phyloP scores from a whole-genome alignment of 169 alveolate species.

The Eimeria brunetti region DNA sequence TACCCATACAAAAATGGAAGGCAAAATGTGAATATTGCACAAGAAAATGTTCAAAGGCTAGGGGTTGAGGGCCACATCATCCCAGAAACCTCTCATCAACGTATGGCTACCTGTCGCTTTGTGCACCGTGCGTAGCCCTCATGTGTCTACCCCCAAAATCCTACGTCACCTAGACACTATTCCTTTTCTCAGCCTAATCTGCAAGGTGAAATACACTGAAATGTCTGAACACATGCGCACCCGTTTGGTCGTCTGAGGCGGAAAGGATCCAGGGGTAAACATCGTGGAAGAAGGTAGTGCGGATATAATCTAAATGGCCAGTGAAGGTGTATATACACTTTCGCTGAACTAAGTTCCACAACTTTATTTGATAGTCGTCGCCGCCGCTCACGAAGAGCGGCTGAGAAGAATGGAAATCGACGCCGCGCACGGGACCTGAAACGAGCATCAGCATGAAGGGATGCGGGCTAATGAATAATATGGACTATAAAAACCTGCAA shows the following conservation, averaged over 20 bases:
- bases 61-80: not conserved
- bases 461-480: not conserved
- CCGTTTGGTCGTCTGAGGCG: slow-evolving; percentile 97
- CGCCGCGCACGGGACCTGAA: slow-evolving; percentile 97
- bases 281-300: slow-evolving; percentile 96
- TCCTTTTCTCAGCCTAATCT: not conserved
- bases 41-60: not conserved
- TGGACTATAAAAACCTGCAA: not conserved
- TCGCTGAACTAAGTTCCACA: slow-evolving; percentile 93
- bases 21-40: not conserved
- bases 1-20: not conserved
- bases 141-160: not conserved
- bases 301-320: slow-evolving; percentile 97
- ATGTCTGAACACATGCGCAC: slow-evolving; percentile 11
- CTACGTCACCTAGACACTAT: not conserved
- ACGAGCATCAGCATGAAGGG: not conserved
- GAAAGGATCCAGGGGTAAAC: slow-evolving; percentile 98
- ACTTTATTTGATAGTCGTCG: slow-evolving; percentile 96
- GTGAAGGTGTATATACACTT: slow-evolving; percentile 94
- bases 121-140: not conserved
- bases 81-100: not conserved
- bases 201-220: not conserved
- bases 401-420: slow-evolving; percentile 95
- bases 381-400: slow-evolving; percentile 98
- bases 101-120: not conserved